Conservation (phyloP, 2,329 filamentous ascomycete species). For the Arachnopeziza araneosa region DNA sequence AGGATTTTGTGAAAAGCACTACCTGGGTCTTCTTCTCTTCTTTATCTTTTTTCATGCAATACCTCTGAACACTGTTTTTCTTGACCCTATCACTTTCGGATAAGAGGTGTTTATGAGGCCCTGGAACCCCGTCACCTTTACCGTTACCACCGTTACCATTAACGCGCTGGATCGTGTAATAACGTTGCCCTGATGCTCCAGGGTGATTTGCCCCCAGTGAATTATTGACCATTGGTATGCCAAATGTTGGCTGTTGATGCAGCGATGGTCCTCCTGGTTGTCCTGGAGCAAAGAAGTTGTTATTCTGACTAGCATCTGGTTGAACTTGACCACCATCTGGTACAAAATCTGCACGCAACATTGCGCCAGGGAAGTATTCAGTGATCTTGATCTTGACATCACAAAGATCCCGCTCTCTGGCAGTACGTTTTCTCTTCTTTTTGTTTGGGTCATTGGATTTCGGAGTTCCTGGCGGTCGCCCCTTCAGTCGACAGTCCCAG, state of each 20-base stretch:
- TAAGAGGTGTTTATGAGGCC: constrained; percentile 69
- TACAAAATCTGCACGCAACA: constrained; percentile 29
- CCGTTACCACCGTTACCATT: constrained; percentile 72
- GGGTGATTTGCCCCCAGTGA: constrained; percentile 39
- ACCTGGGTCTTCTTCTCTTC: constrained; percentile 56
- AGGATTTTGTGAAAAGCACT: constrained; percentile 11
- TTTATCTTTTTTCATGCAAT: constrained; percentile 58
- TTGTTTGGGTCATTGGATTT: constrained; percentile 76
- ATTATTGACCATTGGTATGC: constrained; percentile 36
- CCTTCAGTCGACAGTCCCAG: constrained; percentile 79
- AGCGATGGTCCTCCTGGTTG: constrained; percentile 22
- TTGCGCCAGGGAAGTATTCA: constrained; percentile 61
- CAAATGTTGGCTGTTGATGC: constrained; percentile 32
- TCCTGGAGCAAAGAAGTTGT: constrained; percentile 28
- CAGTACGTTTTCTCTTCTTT: constrained; percentile 73
- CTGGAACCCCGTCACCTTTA: constrained; percentile 62
- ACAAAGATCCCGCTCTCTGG: constrained; percentile 72
- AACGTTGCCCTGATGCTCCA: constrained; percentile 46
- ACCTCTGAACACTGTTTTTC: constrained; percentile 70
- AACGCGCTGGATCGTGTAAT: constrained; percentile 72
- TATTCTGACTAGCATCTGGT: constrained; percentile 19
- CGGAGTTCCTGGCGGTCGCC: constrained; percentile 69
- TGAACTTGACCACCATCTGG: constrained; percentile 25
- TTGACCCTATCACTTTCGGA: constrained; percentile 74
- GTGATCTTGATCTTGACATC: constrained; percentile 85